phyloP scores from a whole-genome alignment of 306 rosid genomes.

The Vachellia pachyceras region DNA sequence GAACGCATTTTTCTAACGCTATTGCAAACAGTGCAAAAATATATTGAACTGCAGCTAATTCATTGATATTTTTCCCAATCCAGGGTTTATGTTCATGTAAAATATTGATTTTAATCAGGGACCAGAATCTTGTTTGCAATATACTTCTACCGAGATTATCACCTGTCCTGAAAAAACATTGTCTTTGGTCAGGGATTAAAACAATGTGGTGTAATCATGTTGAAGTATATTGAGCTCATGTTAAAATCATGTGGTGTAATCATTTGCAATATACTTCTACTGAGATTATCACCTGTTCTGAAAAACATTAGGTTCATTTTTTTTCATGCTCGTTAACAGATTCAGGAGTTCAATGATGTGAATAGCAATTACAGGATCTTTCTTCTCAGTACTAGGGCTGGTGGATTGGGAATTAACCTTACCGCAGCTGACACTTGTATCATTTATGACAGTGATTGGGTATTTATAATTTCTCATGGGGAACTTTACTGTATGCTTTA shows the following conservation, averaged over 20 bases:
- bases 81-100: background rate
- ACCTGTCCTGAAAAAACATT: background rate
- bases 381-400: conserved; percentile 94
- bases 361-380: conserved; percentile 71
- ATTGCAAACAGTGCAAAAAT: too few species aligned
- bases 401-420: conserved; percentile 97
- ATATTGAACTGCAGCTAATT: background rate
- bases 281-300: background rate
- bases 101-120: background rate
- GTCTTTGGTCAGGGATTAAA: background rate
- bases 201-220: background rate
- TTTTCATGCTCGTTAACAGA: conserved; percentile 52
- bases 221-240: conserved; percentile 27
- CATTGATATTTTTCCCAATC: background rate
- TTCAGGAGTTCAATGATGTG: conserved; percentile 71
- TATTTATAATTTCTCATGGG: conserved; percentile 38
- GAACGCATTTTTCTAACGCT: too few species aligned
- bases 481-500: conserved; percentile 9
- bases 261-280: conserved; percentile 6
- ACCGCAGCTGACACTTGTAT: conserved; percentile 99
- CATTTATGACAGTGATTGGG: conserved; percentile 99
- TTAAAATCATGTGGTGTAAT: too few species aligned
- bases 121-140: background rate
- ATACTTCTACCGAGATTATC: conserved; percentile 14
- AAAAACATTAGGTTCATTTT: conserved; percentile 14